Evolutionary conservation across 768 basidiomycete species (phyloP).

Genomic region (Paxillus rubicundulus): DNA sequence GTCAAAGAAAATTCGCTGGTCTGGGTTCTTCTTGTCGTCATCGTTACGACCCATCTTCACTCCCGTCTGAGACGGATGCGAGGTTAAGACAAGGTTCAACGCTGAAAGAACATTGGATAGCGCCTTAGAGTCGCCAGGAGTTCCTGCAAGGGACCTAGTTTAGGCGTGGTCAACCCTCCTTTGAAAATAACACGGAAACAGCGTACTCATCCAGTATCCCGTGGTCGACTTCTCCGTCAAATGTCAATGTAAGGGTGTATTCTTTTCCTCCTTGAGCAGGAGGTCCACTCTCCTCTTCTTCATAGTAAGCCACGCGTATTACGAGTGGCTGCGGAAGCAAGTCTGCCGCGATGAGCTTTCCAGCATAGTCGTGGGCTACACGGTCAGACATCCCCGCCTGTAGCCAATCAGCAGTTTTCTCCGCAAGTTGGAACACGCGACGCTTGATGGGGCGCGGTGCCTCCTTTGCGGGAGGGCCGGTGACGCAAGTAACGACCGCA

Average conservation of each 20-base stretch:
- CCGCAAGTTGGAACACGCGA: slow-evolving; percentile 47
- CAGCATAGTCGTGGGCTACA: slow-evolving; percentile 47
- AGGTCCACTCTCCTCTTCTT: slow-evolving; percentile 36
- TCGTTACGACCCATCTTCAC: slow-evolving; percentile 48
- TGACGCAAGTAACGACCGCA: slow-evolving; percentile 23
- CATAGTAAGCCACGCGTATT: slow-evolving; percentile 33
- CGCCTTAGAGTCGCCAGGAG: slow-evolving; percentile 54
- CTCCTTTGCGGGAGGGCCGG: slow-evolving; percentile 22
- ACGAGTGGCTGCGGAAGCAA: slow-evolving; percentile 33
- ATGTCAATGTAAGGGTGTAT: slow-evolving; percentile 38
- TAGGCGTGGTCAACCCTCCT: neutral
- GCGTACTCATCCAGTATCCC: slow-evolving; percentile 35
- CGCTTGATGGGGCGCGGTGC: slow-evolving; percentile 36
- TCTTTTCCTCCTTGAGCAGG: slow-evolving; percentile 24
- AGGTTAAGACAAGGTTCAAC: slow-evolving; percentile 45
- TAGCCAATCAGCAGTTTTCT: slow-evolving; percentile 37
- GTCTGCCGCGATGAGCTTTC: slow-evolving; percentile 41
- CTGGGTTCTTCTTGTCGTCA: slow-evolving; percentile 21
- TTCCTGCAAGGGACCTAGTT: slow-evolving; percentile 54
- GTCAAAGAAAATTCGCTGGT: slow-evolving; percentile 45
- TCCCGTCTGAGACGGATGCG: slow-evolving; percentile 40
- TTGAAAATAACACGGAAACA: neutral
- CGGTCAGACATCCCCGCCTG: slow-evolving; percentile 32
- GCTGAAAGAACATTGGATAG: slow-evolving; percentile 48
- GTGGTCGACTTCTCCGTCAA: slow-evolving; percentile 36